Percentiles rank a stretch among this genome's conserved stretches.
phyloP scores from a whole-genome alignment of 2,329 filamentous ascomycete genomes.

The Ophiostoma populinum region DNA sequence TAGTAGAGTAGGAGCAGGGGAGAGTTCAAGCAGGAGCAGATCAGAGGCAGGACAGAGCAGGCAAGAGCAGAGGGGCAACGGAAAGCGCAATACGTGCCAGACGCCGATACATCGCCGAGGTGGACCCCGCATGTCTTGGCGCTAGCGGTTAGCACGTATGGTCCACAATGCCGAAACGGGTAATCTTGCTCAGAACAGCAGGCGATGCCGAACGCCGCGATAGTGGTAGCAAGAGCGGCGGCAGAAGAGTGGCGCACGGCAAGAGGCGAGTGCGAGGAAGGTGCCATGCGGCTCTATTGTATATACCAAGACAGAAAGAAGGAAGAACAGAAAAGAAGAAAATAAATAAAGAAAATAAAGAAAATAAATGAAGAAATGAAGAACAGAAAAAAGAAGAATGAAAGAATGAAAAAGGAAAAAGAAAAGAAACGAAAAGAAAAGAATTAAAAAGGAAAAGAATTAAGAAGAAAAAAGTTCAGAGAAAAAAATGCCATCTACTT shows the following conservation, averaged over 20 bases:
- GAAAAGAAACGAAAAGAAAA: background rate
- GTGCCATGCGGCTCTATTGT: background rate
- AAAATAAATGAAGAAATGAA: background rate
- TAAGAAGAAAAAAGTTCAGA: too few species aligned
- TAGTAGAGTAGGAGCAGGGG: too few species aligned
- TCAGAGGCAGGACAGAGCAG: background rate
- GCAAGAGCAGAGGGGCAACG: background rate
- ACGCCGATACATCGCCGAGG: conserved; percentile 8
- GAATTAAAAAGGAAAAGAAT: background rate
- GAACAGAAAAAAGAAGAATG: background rate
- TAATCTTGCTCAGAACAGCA: background rate
- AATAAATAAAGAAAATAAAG: background rate
- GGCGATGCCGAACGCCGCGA: background rate
- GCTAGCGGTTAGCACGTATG: background rate
- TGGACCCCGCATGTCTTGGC: conserved; percentile 6
- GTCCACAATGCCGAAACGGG: background rate
- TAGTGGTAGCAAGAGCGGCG: too few species aligned
- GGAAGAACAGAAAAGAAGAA: background rate
- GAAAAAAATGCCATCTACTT: background rate
- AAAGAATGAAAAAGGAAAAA: background rate
- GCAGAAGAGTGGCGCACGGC: too few species aligned
- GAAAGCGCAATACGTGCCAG: background rate
- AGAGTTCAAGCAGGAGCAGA: too few species aligned
- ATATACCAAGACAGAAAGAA: background rate
- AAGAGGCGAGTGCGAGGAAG: too few species aligned